Percentiles rank a stretch among this genome's conserved stretches.
Evolutionary conservation across 1,139 yeast genomes (phyloP).

Genomic region (Saccharomyces hybrid): DNA sequence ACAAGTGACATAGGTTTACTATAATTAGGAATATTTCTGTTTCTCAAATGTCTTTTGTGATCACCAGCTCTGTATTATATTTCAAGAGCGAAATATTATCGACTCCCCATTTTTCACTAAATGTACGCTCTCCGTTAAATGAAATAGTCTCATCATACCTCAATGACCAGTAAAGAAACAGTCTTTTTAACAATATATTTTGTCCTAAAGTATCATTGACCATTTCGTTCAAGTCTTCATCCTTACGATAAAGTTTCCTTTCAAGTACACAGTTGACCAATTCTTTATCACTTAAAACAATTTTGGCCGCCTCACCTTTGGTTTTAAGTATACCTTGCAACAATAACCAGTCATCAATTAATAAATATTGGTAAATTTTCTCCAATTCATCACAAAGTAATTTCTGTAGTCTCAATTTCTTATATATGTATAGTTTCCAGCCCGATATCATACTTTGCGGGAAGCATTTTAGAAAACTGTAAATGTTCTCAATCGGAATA

Average conservation of each 20-base stretch:
- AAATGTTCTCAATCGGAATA: background rate
- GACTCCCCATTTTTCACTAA: constrained; percentile 30
- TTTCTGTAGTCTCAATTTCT: constrained; percentile 11
- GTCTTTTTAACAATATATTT: constrained; percentile 20
- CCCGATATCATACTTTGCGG: constrained; percentile 8
- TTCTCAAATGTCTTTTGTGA: constrained; percentile 2
- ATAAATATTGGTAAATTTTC: constrained; percentile 21
- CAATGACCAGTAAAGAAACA: constrained; percentile 25
- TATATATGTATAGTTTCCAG: constrained; percentile 18
- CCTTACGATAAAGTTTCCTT: constrained; percentile 22
- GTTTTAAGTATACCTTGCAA: constrained; percentile 13
- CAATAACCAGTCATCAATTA: constrained; percentile 29
- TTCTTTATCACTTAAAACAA: constrained; percentile 19
- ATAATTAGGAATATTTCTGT: too few relatives aligned
- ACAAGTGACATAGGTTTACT: too few relatives aligned
- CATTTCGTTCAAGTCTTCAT: constrained; percentile 26
- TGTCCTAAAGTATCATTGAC: constrained; percentile 17
- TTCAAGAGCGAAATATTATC: constrained; percentile 22
- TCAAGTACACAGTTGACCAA: constrained; percentile 26
- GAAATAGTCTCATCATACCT: constrained; percentile 21
- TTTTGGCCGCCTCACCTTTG: constrained; percentile 1
- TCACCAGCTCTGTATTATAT: constrained; percentile 10
- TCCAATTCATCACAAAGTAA: constrained; percentile 15
- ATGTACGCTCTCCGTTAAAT: constrained; percentile 11
- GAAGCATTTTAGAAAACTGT: background rate